Evolutionary conservation across 768 basidiomycete species (phyloP).

Genomic region (Mrakia gelida): DNA sequence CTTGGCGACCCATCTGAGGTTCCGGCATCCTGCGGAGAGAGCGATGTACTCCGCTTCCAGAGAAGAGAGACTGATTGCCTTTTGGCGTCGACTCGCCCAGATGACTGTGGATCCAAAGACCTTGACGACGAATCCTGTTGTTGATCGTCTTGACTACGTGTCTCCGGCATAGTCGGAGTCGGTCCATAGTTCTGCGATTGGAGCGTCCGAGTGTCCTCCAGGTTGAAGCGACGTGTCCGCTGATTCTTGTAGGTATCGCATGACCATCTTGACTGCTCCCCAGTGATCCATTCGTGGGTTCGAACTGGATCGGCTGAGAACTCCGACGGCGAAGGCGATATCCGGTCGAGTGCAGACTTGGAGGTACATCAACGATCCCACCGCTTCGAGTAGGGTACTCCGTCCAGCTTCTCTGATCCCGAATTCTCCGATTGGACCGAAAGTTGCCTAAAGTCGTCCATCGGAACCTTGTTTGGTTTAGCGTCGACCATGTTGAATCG

Average conservation of each 20-base stretch:
- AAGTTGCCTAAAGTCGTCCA: background rate
- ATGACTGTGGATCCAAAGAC: background rate
- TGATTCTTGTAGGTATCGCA: constrained; percentile 7
- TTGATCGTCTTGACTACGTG: background rate
- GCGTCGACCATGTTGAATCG: constrained; percentile 2
- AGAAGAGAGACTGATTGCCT: constrained; percentile 10
- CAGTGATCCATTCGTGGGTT: constrained; percentile 2
- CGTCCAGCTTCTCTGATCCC: too few relatives aligned
- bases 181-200: background rate
- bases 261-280: constrained; percentile 4
- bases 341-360: constrained; percentile 15
- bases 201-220: background rate
- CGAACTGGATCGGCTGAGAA: background rate
- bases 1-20: background rate
- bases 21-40: background rate
- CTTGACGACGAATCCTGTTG: background rate
- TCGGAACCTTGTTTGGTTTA: background rate
- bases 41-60: constrained; percentile 15
- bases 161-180: constrained; percentile 22
- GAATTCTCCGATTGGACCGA: too few relatives aligned
- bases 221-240: background rate
- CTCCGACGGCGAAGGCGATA: constrained; percentile 10
- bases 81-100: constrained; percentile 5
- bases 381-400: constrained; percentile 6
- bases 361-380: constrained; percentile 17